phyloP scores from a whole-genome alignment of 2,329 filamentous ascomycete species.

The Phialophora verrucosa region DNA sequence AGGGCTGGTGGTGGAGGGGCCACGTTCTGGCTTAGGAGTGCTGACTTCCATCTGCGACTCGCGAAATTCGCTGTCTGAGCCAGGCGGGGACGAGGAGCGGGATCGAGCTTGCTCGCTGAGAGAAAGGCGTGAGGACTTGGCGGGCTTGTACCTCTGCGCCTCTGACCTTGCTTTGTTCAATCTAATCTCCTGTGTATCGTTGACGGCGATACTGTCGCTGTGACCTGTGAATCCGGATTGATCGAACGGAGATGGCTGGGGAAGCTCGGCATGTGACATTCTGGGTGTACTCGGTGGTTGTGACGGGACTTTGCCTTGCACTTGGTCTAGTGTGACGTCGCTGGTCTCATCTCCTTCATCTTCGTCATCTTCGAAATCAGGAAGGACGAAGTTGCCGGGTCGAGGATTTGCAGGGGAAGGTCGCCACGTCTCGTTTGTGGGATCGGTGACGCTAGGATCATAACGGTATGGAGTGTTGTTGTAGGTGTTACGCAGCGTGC shows the following conservation, averaged over 20 bases:
- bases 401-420: constrained; percentile 33
- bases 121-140: constrained; percentile 32
- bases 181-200: constrained; percentile 28
- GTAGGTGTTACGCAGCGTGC: constrained; percentile 27
- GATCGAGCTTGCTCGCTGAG: constrained; percentile 32
- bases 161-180: constrained; percentile 36
- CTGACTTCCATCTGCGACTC: constrained; percentile 21
- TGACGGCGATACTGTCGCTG: constrained; percentile 23
- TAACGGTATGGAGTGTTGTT: constrained; percentile 31
- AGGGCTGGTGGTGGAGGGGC: not conserved
- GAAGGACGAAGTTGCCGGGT: constrained; percentile 32
- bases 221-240: constrained; percentile 24
- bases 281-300: constrained; percentile 63
- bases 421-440: constrained; percentile 31
- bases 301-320: constrained; percentile 99
- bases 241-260: constrained; percentile 13
- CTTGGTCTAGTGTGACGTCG: constrained; percentile 83
- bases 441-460: constrained; percentile 28
- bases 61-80: constrained; percentile 18
- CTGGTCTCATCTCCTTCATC: constrained; percentile 83
- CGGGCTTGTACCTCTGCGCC: constrained; percentile 36
- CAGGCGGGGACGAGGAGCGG: constrained; percentile 32
- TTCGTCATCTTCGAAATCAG: constrained; percentile 77
- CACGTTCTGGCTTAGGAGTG: not conserved
- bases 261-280: constrained; percentile 37